These are phyloP conservation scores for Aspergillus brasiliensis DNA, from an alignment of 2,329 filamentous ascomycete genomes.

Conservation along the genomic window DNA sequence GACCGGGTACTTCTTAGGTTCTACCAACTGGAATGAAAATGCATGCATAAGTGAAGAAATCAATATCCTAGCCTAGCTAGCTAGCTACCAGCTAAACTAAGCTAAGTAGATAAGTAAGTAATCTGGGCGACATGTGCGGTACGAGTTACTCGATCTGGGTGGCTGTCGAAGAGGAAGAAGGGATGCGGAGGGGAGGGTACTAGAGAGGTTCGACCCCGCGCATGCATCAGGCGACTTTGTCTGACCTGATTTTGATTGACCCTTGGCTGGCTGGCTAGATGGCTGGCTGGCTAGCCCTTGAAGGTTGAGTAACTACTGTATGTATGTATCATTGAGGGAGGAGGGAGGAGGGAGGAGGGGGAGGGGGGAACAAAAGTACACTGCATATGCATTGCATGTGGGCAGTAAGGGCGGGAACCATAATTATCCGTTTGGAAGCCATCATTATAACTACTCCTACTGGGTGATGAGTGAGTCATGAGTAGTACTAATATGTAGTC, in stretches of 20 bases:
- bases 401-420: not conserved
- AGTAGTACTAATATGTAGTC: too few species aligned
- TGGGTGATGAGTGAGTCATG: not conserved
- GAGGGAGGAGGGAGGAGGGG: not conserved
- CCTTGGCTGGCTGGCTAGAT: too few species aligned
- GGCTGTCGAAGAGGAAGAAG: too few species aligned
- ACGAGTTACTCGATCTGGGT: not conserved
- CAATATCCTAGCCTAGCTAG: too few species aligned
- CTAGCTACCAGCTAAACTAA: too few species aligned
- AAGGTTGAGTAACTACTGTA: not conserved
- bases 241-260: not conserved
- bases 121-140: not conserved
- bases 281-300: not conserved
- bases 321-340: too few species aligned
- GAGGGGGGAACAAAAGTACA: not conserved
- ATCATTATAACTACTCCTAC: too few species aligned
- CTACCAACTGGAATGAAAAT: too few species aligned
- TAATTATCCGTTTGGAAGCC: not conserved
- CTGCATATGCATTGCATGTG: constrained; percentile 4
- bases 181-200: too few species aligned
- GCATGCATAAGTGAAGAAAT: too few species aligned
- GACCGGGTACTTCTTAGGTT: too few species aligned
- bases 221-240: not conserved
- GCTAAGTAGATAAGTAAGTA: too few species aligned
- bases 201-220: not conserved